Percentiles rank a stretch among this genome's conserved stretches.
Evolutionary conservation across 2,329 filamentous ascomycete species (phyloP).

Genomic region (Neobulgaria alba): DNA sequence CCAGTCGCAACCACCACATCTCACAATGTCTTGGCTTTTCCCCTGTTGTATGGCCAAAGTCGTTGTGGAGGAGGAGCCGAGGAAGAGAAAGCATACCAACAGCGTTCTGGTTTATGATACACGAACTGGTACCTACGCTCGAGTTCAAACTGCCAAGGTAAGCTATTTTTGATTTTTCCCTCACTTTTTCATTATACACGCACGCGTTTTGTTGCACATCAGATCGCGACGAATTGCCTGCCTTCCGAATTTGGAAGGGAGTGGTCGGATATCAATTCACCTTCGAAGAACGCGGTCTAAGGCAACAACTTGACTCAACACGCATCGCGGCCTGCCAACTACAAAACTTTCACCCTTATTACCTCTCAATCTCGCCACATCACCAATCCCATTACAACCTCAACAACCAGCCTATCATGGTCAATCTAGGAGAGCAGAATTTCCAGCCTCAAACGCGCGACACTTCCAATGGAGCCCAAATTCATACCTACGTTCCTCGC

Average conservation of each 20-base stretch:
- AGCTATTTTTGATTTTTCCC: neutral
- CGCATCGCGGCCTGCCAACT: neutral
- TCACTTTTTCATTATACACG: neutral
- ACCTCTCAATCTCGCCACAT: neutral
- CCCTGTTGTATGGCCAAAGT: constrained; percentile 18
- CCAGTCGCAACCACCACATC: neutral
- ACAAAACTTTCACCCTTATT: neutral
- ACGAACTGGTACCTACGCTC: constrained; percentile 8
- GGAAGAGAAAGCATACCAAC: constrained; percentile 8
- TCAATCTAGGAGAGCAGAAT: constrained; percentile 35
- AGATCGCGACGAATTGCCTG: neutral
- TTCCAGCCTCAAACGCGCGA: constrained; percentile 52
- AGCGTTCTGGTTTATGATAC: constrained; percentile 15
- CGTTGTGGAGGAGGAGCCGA: constrained; percentile 17
- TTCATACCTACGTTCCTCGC: constrained; percentile 32
- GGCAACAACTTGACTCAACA: neutral
- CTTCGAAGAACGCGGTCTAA: neutral
- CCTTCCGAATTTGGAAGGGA: neutral
- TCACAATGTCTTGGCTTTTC: neutral
- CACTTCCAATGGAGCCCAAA: constrained; percentile 45
- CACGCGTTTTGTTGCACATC: neutral
- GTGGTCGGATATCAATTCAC: too few species aligned
- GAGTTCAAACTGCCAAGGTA: constrained; percentile 8
- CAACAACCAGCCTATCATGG: constrained; percentile 32
- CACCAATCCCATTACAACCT: neutral